Base-by-base conservation (phyloP, 202 grass and related monocot genomes). In the Zizania palustris region DNA sequence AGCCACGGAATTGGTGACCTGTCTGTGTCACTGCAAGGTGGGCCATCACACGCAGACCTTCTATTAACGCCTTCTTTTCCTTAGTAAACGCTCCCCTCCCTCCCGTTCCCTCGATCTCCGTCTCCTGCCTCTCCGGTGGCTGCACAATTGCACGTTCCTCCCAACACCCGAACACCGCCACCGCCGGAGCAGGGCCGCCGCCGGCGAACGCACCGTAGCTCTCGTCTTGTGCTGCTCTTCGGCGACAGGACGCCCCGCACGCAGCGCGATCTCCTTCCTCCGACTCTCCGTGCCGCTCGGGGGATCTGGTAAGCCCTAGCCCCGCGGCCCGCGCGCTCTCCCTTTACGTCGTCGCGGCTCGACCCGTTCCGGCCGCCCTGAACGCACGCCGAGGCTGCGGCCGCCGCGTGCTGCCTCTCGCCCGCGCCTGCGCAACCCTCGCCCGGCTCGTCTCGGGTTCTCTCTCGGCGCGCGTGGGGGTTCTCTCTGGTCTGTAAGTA, bases 251-350 rank as follows among this genome's bases (percentile, higher is more conserved):
- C 62, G 50, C 37, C 37, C 60, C 16, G 59, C 14, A 35, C 11
- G 59, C 39, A 7, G 22, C 16, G 20, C 44, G 36, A 56, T 35
- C 18, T 72, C 73, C 20, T 41, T 15, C 19, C 21, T 16, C 14
- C 18, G 5, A 15, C 16, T 49, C 11, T 18, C 40, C 54, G 14
- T 7, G 7, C 18, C 3, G 16, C 14, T 15, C 54, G 11, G 45
- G 28, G 59, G 60, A 16, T 73, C 58, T 56, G 56, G 74, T 76
- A 79, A 84, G 22, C 67, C 69, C 74, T 69, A 74, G 56, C 50
- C 35, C 33, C n/a, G 11, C 64, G 56, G 42, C 35, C 33, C n/a
- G 11, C 64, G n/a, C 38, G 11, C 64, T 33, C 38, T 12, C 59
- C 57, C 7, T 65, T 8, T 9, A 18, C 48, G n/a, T 64, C 79